Percentiles rank a stretch among this genome's conserved stretches.
Evolutionary conservation across 768 basidiomycete genomes (phyloP).

Genomic region (Calvatia gigantea): DNA sequence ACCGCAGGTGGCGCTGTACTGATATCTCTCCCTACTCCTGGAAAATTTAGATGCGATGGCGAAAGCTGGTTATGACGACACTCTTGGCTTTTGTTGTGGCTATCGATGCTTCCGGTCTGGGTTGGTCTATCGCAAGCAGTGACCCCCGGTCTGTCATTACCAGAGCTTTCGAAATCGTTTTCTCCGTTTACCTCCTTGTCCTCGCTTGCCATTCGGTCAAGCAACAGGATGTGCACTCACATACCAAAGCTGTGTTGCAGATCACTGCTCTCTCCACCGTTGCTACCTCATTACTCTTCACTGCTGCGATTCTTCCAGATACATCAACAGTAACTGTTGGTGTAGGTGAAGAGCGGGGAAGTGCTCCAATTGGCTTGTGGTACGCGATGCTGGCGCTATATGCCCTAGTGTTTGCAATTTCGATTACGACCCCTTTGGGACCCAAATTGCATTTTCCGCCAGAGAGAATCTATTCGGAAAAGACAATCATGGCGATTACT

Average conservation of each 20-base stretch:
- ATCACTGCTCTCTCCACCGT: constrained; percentile 52
- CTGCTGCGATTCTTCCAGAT: constrained; percentile 56
- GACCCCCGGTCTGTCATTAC: constrained; percentile 31
- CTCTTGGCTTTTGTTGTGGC: constrained; percentile 44
- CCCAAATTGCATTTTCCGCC: constrained; percentile 74
- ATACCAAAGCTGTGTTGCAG: constrained; percentile 56
- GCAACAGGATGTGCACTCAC: constrained; percentile 34
- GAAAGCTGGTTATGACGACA: constrained; percentile 50
- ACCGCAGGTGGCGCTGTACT: background rate
- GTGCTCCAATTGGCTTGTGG: constrained; percentile 39
- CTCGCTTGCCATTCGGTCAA: constrained; percentile 52
- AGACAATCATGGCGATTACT: constrained; percentile 55
- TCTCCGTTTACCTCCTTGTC: constrained; percentile 57
- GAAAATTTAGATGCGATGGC: constrained; percentile 46
- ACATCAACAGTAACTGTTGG: constrained; percentile 27
- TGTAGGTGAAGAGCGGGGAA: constrained; percentile 16
- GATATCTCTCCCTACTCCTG: background rate
- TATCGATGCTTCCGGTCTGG: constrained; percentile 51
- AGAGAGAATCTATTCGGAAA: constrained; percentile 72
- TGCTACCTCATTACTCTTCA: constrained; percentile 40
- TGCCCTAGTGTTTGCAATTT: constrained; percentile 32
- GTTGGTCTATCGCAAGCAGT: constrained; percentile 42
- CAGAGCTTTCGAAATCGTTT: constrained; percentile 43
- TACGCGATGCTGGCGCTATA: constrained; percentile 51
- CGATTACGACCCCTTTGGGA: constrained; percentile 63